Base-by-base conservation (phyloP, 345 rosid species). In the Boechera retrofracta region DNA sequence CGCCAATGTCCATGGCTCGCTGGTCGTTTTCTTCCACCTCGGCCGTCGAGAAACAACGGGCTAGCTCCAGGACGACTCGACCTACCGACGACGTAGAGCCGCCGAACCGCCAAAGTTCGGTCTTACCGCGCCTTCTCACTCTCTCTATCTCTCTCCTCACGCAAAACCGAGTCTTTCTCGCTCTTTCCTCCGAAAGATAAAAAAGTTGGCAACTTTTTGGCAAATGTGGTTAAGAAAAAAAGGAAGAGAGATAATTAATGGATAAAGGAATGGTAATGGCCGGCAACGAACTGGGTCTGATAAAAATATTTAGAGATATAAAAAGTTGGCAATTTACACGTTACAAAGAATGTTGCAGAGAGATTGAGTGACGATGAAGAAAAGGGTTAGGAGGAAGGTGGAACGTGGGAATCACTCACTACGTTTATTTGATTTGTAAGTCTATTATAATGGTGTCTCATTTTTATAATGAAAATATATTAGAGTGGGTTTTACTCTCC, bases 1-100 rank as follows among this genome's bases (percentile, higher is more conserved):
- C 81, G 35, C 99, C 87, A 76, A 95, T 95, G 76, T 95, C 98
- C 97, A 95, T 92, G 31, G 83, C 77, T 74, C 83, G 73, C 48
- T 77, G 82, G 76, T 85, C 81, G 39, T 82, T 87, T 2, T 72
- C 78, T 77, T 88, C 69, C 82, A 76, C 82, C 82, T 67, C 66
- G 81, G 84, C 66, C 80, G 82, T 76, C 77, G 89, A 77, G 91
- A 92, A 74, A 86, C 84, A 76, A 85, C 85, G 79, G 86, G 75
- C 66, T 86, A 92, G 79, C 87, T 92, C 88, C 98, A 82, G 76
- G 84, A 86, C 72, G 76, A 71, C 72, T 24, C 80, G 63, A 60
- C 62, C 56, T 33, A 68, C 79, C 31, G 74, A 55, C 16, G 72
- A 62, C 15, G 63, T 16, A 2, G 78, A 74, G 65, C 78, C 49